Evolutionary conservation across 805 yeast species (phyloP), one percentile per base, ranked within the genome.

Genomic region (Starmerella apis): DNA sequence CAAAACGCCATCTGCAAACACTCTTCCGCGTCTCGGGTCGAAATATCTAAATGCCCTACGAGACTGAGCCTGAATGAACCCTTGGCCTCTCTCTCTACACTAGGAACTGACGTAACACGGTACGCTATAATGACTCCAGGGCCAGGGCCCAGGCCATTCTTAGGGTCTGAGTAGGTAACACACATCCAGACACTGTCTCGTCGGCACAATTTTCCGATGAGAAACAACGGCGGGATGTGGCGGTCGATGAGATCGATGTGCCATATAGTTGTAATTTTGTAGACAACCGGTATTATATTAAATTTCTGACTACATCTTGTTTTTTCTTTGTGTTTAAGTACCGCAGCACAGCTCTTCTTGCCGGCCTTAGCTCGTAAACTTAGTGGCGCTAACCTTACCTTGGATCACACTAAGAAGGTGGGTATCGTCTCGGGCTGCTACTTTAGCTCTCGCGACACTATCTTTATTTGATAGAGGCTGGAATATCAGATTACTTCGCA

Each of bases 1-100:
- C 83, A 79, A 60, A 77, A 78, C 24, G 81, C 70, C 74, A 71
- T 71, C 46, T 39, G 45, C 36, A 10, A 18, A 25, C 23, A 19
- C 31, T 19, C 23, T 32, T 16, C 33, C 32, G 28, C 25, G 43
- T 38, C 43, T 11, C 43, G 11, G 30, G 28, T 23, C 30, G 14
- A 23, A 23, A 41, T n/a, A 7, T 16, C 37, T 33, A 13, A 33
- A 33, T 27, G 43, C 43, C 22, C 32, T 27, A 32, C 33, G 44
- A 41, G 44, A 27, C 44, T 41, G 10, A 27, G 33, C 24, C n/a
- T 9, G 33, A 41, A 4, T 8, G 33, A 41, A 41, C 44, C 44
- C 44, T 41, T 41, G 18, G 25, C 44, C 44, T 23, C 23, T 13
- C 43, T 14, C 9, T 16, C 37, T 7, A 33, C 33, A 11, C 10